Base-by-base conservation (phyloP, 805 yeast genomes). In the Wickerhamiella nectarea region DNA sequence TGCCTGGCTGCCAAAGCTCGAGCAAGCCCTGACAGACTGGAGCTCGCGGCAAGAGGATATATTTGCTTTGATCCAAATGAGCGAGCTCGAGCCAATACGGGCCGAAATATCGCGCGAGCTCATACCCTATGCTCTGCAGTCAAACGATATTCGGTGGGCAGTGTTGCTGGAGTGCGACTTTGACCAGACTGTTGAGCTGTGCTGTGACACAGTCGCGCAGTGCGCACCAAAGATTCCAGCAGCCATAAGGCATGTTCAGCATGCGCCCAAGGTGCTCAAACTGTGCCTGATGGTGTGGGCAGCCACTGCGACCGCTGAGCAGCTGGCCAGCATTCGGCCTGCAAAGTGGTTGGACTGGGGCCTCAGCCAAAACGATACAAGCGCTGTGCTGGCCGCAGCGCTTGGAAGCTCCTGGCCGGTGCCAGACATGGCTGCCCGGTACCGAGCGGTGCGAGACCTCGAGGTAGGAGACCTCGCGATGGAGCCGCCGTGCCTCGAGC, bases 281-380 rank as follows among this genome's bases (percentile, higher is more conserved):
- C 20, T 29, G 21, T 38, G 41, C 28, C 41, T 38, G 36, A 21
- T 20, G 21, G 41, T 38, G 4, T 38, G 41, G 41, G 34, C 41
- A 9, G 25, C 41, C 20, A 29, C 41, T 20, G 41, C 41, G 15
- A 19, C 20, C 9, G 35, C 41, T 8, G 12, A 12, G n/a, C 28
- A 28, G 6, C 41, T 38, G 2, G 6, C 19, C 5, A 7, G n/a
- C 5, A 29, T 38, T 9, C n/a, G 18, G 17, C 34, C 20, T 8
- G 19, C 6, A 3, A 19, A 14, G 14, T 38, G 41, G 41, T 22
- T 12, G 9, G 15, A 19, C 10, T 29, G 19, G 15, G 40, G 34
- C 3, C 11, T 38, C 18, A n/a, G 14, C 8, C 28, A 38, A 14
- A 6, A 34, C 8, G 35, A 29, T 4, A 17, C 31, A 1, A 28